Conservation (phyloP, 208 protist species). For the Acanthamoeba triangularis region DNA sequence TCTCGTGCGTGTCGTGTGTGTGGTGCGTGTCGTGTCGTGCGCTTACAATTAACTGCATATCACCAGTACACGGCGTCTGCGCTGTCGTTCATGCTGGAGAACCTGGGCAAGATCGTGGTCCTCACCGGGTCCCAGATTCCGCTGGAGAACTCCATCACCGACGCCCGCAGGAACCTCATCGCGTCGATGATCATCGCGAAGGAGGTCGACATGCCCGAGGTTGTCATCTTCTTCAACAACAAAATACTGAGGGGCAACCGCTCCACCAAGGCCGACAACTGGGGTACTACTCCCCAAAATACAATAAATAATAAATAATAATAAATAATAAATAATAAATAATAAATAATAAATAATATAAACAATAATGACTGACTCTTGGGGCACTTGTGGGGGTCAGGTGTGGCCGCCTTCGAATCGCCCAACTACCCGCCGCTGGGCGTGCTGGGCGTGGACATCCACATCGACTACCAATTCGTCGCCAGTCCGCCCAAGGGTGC, state of each 20-base stretch:
- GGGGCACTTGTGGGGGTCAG: background rate
- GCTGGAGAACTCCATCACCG: background rate
- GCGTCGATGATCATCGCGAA: slow-evolving; percentile 1
- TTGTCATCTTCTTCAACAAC: slow-evolving; percentile 47
- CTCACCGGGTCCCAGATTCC: slow-evolving; percentile 1
- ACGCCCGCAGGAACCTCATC: background rate
- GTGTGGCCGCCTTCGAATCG: slow-evolving; percentile 20
- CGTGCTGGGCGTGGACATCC: slow-evolving; percentile 12
- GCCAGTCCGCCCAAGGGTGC: slow-evolving; percentile 26
- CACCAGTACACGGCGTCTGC: slow-evolving; percentile 30
- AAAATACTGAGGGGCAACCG: slow-evolving; percentile 32
- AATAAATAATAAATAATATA: background rate
- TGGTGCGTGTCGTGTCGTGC: background rate
- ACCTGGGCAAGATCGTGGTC: slow-evolving; percentile 30
- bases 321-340: background rate
- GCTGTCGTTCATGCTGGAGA: slow-evolving; percentile 38
- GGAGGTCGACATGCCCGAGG: background rate
- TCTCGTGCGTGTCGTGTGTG: background rate
- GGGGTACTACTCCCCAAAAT: background rate
- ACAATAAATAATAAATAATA: too few species aligned
- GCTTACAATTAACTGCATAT: background rate
- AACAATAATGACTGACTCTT: background rate
- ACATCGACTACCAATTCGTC: background rate
- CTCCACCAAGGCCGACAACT: slow-evolving; percentile 24
- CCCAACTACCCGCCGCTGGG: slow-evolving; percentile 33